Evolutionary conservation across 176 grass and related monocot genomes (phyloP), one percentile per base, ranked within the genome.

Genomic region (Carex littledalei): DNA sequence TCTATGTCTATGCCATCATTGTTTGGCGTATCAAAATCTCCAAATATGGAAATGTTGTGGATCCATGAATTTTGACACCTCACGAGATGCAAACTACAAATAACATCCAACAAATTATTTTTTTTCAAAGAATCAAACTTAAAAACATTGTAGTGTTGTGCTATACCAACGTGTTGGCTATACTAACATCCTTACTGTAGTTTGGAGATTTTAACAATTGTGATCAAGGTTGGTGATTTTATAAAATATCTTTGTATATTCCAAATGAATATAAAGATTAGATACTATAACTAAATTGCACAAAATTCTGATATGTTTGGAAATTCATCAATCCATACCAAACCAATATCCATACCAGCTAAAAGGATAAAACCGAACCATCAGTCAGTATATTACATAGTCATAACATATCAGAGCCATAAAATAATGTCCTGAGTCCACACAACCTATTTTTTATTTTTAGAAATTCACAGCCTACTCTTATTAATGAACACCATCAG

Each of bases 1-100:
- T 68, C 72, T 12, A 98, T 90, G 75, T 98, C 95, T 18, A 98
- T 98, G 1, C 93, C 95, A 5, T 98, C 95, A 26, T 95, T 98
- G 85, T 94, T 98, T 35, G 93, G 95, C 1, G 80, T 74, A 57
- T 94, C 18, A n/a, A 93, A 93, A 81, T 95, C 91, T 35, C 93
- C 95, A 78, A 85, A 92, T 86, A 94, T 90, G 0, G 93, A 98
- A 39, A 94, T 87, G 41, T 92, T 94, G 83, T 56, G 84, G 49
- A 98, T 87, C 73, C 82, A 21, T 0, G 93, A 87, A 78, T 93
- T 91, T 37, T 88, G 82, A 50, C 95, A 92, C 78, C 93, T 91
- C 49, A 98, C 93, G 14, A 98, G 83, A 65, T 98, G 93, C 39
- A 98, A 70, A 54, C 93, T 93, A 83, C 84, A 63, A 61, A 49